Evolutionary conservation across 208 protist genomes (phyloP).

Genomic region (Willaertia magna): DNA sequence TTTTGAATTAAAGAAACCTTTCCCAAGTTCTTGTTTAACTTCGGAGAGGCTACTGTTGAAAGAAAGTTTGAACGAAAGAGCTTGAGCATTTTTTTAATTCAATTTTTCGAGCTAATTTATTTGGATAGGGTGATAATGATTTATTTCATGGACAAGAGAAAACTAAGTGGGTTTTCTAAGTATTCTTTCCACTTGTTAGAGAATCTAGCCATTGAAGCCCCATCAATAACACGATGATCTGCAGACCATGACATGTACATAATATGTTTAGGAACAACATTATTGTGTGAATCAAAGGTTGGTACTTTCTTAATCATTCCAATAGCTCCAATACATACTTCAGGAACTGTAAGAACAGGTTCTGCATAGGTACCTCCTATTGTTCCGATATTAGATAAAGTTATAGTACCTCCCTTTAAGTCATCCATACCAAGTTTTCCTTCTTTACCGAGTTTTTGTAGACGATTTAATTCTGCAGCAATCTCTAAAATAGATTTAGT

Average conservation of each 20-base stretch:
- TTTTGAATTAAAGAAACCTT: too few relatives aligned
- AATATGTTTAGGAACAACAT: constrained; percentile 48
- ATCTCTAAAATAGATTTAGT: constrained; percentile 69
- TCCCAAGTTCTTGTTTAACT: too few relatives aligned
- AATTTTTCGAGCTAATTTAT: too few relatives aligned
- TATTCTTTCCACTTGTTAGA: constrained; percentile 64
- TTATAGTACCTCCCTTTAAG: constrained; percentile 76
- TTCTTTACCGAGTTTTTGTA: constrained; percentile 42
- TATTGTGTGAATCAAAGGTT: constrained; percentile 50
- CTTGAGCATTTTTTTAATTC: too few relatives aligned
- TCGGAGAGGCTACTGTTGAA: too few relatives aligned
- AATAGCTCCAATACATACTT: constrained; percentile 80
- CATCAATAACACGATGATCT: constrained; percentile 89
- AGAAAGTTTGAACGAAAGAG: too few relatives aligned
- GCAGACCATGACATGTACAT: constrained; percentile 63
- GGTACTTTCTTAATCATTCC: constrained; percentile 67
- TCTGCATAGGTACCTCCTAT: constrained; percentile 79
- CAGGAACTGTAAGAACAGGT: constrained; percentile 68
- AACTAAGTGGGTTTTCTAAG: constrained; percentile 56
- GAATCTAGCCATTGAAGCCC: constrained; percentile 87
- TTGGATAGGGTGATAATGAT: too few relatives aligned
- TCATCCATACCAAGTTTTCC: constrained; percentile 48
- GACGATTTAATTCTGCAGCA: constrained; percentile 63
- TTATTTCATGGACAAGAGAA: neutral
- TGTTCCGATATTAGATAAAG: constrained; percentile 84